Evolutionary conservation across 2,329 filamentous ascomycete genomes (phyloP).

Genomic region (Fusarium nematophilum): DNA sequence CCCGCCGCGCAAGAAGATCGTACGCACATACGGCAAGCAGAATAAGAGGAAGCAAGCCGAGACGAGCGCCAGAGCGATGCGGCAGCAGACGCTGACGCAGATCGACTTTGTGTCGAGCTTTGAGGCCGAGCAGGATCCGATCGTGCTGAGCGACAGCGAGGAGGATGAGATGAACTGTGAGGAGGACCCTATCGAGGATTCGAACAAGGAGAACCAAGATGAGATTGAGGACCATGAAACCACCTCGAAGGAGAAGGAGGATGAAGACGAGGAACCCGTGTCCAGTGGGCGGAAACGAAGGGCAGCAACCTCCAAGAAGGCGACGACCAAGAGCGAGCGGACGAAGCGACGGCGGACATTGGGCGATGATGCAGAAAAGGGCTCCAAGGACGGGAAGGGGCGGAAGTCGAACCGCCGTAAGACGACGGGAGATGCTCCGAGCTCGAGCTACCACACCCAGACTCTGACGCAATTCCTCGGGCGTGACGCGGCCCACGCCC

Average conservation of each 20-base stretch:
- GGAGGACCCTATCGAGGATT: no score
- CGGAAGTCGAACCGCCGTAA: conserved; percentile 41
- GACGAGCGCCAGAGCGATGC: conserved; percentile 36
- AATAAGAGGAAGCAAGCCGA: conserved; percentile 35
- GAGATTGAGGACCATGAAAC: conserved; percentile 31
- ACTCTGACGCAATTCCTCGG: conserved; percentile 55
- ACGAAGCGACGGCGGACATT: conserved; percentile 46
- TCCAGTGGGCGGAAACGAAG: conserved; percentile 42
- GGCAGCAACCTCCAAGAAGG: conserved; percentile 20
- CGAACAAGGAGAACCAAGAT: conserved; percentile 12
- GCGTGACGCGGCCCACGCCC: conserved; percentile 24
- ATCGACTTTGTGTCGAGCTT: conserved; percentile 53
- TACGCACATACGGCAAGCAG: conserved; percentile 51
- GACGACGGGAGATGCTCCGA: conserved; percentile 48
- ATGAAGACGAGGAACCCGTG: conserved; percentile 35
- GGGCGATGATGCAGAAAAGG: conserved; percentile 37
- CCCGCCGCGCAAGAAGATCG: conserved; percentile 47
- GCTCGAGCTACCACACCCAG: conserved; percentile 54
- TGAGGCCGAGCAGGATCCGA: conserved; percentile 45
- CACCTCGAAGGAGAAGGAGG: conserved; percentile 32
- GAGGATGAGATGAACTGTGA: conserved; percentile 36
- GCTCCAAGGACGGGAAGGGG: conserved; percentile 32
- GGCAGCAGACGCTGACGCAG: conserved; percentile 58
- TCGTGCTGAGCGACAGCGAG: conserved; percentile 45
- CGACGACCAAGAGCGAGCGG: conserved; percentile 19